Percentiles rank a stretch among this genome's conserved stretches.
phyloP scores from a whole-genome alignment of 2,329 filamentous ascomycete genomes.

The Pseudofabraea citricarpa region DNA sequence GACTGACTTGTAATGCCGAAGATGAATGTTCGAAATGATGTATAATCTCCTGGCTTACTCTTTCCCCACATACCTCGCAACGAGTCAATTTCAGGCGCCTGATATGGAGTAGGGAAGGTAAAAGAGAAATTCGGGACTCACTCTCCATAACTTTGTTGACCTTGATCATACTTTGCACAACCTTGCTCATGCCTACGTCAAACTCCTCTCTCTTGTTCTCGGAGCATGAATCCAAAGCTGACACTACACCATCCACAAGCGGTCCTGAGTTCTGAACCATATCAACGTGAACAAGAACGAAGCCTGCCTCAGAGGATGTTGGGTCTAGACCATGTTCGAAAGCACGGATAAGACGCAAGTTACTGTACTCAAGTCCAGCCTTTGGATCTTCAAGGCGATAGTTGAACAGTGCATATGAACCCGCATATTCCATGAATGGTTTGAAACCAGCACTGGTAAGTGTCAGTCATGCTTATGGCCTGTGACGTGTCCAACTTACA shows the following conservation, averaged over 20 bases:
- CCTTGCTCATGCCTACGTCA: constrained; percentile 57
- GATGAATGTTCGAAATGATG: constrained; percentile 91
- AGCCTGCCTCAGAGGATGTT: constrained; percentile 84
- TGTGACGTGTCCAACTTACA: constrained; percentile 60
- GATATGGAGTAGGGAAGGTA: neutral
- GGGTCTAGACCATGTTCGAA: constrained; percentile 89
- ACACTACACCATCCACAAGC: constrained; percentile 67
- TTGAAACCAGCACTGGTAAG: constrained; percentile 62
- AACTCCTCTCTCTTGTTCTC: constrained; percentile 47
- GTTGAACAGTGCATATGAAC: constrained; percentile 65
- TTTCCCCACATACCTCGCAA: constrained; percentile 76
- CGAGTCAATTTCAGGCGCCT: constrained; percentile 24
- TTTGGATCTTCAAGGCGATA: constrained; percentile 55
- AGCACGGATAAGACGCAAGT: constrained; percentile 80
- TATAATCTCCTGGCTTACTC: constrained; percentile 79
- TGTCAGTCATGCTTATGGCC: constrained; percentile 6
- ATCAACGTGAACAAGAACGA: constrained; percentile 92
- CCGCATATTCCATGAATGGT: constrained; percentile 85
- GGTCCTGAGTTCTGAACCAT: constrained; percentile 87
- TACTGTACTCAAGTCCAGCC: constrained; percentile 54
- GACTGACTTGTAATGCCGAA: constrained; percentile 90
- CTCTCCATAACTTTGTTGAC: constrained; percentile 79
- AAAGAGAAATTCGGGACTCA: constrained; percentile 29
- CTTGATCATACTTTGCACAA: constrained; percentile 59
- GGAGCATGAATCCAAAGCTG: constrained; percentile 57